Evolutionary conservation across 208 protist species (phyloP).

Genomic region (Wallacemonas collosoma): DNA sequence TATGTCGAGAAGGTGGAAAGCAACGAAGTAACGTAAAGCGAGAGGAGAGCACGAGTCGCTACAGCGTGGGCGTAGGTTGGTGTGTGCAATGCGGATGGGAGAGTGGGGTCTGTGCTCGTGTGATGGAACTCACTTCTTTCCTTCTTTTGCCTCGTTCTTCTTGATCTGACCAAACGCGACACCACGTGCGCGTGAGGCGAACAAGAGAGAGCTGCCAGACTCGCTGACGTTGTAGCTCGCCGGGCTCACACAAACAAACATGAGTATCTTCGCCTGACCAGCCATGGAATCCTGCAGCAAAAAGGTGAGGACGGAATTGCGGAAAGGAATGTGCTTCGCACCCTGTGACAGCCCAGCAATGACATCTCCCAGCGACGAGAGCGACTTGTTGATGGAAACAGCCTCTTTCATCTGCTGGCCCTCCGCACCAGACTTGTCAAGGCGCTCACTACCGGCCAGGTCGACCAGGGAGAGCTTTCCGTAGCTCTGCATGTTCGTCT

Average conservation of each 20-base stretch:
- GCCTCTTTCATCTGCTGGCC: slow-evolving; percentile 91
- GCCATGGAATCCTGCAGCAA: slow-evolving; percentile 92
- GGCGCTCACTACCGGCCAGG: slow-evolving; percentile 91
- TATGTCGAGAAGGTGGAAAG: too few relatives aligned
- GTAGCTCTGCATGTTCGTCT: slow-evolving; percentile 87
- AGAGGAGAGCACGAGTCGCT: too few relatives aligned
- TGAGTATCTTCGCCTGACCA: slow-evolving; percentile 95
- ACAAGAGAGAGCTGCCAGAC: slow-evolving; percentile 86
- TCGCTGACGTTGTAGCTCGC: slow-evolving; percentile 93
- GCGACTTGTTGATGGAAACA: slow-evolving; percentile 92
- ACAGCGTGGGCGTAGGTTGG: too few relatives aligned
- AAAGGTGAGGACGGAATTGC: slow-evolving; percentile 91
- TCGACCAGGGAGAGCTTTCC: slow-evolving; percentile 95
- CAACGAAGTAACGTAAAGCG: too few relatives aligned
- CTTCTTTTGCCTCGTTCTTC: slow-evolving; percentile 68
- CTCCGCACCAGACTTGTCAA: slow-evolving; percentile 87
- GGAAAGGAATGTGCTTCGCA: slow-evolving; percentile 91
- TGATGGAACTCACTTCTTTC: slow-evolving; percentile 27
- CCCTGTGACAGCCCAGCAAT: slow-evolving; percentile 85
- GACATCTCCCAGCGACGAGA: slow-evolving; percentile 90
- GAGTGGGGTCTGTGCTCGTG: too few relatives aligned
- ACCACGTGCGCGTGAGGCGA: slow-evolving; percentile 89
- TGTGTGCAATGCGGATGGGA: too few relatives aligned
- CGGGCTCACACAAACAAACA: slow-evolving; percentile 95
- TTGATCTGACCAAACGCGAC: slow-evolving; percentile 89